Evolutionary conservation across 2,329 filamentous ascomycete species (phyloP).

Genomic region (Sporothrix brunneoviolacea): DNA sequence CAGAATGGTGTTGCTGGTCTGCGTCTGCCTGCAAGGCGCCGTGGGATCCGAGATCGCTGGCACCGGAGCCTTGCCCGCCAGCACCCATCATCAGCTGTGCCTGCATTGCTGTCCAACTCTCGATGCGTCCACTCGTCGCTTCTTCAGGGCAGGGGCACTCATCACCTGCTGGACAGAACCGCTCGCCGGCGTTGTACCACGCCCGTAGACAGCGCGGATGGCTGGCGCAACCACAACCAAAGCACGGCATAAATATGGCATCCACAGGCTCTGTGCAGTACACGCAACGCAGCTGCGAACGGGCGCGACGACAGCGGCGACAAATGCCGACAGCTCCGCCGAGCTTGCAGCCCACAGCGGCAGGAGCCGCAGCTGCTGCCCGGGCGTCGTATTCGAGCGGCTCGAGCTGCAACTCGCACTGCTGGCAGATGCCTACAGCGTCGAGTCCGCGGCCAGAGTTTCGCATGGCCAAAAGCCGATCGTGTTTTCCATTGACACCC

Average conservation of each 20-base stretch:
- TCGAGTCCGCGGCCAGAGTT: constrained; percentile 52
- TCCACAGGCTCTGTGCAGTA: constrained; percentile 56
- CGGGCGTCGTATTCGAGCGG: constrained; percentile 43
- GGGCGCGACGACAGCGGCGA: constrained; percentile 46
- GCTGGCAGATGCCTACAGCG: constrained; percentile 55
- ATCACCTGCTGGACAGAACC: constrained; percentile 55
- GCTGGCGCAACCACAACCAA: constrained; percentile 56
- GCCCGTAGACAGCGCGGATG: constrained; percentile 54
- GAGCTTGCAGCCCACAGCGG: constrained; percentile 18
- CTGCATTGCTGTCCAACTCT: constrained; percentile 54
- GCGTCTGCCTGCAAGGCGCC: too few relatives aligned
- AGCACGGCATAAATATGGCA: constrained; percentile 53
- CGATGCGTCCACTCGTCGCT: constrained; percentile 50
- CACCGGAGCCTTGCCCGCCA: not conserved
- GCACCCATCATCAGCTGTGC: constrained; percentile 27
- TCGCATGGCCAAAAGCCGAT: constrained; percentile 43
- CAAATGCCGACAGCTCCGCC: constrained; percentile 39
- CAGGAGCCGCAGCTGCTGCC: constrained; percentile 27
- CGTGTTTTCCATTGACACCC: constrained; percentile 37
- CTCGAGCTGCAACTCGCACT: constrained; percentile 57
- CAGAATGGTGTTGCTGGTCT: not conserved
- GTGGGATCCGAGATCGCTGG: not conserved
- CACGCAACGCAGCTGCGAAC: constrained; percentile 54
- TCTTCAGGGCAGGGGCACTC: constrained; percentile 57
- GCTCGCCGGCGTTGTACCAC: constrained; percentile 52